These are phyloP conservation scores for Barbatosphaeria neglecta DNA, from an alignment of 495 filamentous ascomycete species.

Conservation along the genomic window DNA sequence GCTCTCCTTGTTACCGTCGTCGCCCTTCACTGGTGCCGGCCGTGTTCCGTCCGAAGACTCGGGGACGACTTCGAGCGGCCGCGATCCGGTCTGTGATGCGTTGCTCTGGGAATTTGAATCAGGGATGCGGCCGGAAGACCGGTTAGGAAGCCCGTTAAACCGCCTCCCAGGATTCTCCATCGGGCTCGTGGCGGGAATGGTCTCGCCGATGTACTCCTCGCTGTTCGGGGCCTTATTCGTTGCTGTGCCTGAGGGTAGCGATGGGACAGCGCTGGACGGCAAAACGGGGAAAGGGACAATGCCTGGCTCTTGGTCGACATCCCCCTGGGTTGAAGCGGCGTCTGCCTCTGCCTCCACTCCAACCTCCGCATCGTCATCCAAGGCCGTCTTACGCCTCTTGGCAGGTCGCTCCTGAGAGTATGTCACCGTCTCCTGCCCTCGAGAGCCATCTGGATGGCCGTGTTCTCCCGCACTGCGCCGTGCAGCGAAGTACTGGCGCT, in stretches of 20 bases:
- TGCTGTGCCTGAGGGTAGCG: constrained; percentile 5
- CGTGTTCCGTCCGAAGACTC: background rate
- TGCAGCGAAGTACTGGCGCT: constrained; percentile 10
- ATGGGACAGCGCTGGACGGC: background rate
- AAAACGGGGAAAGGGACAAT: background rate
- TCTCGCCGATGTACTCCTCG: constrained; percentile 14
- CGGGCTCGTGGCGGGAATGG: constrained; percentile 30
- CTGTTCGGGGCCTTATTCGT: constrained; percentile 1
- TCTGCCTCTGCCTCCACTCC: constrained; percentile 10
- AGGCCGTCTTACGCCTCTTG: background rate
- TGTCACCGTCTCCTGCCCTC: constrained; percentile 17
- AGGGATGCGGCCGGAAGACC: background rate
- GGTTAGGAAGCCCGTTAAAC: background rate
- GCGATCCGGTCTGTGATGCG: background rate
- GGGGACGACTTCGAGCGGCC: background rate
- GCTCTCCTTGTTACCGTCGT: background rate
- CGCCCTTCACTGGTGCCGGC: background rate
- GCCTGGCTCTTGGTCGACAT: background rate
- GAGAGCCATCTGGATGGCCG: constrained; percentile 3
- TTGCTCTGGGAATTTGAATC: background rate
- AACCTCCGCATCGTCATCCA: constrained; percentile 9
- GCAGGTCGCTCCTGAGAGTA: constrained; percentile 15
- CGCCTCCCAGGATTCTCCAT: background rate
- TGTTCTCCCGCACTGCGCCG: constrained; percentile 2
- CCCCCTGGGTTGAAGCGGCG: too few species aligned